Conservation (phyloP, 345 rosid genomes). For the Rubroshorea leprosula region DNA sequence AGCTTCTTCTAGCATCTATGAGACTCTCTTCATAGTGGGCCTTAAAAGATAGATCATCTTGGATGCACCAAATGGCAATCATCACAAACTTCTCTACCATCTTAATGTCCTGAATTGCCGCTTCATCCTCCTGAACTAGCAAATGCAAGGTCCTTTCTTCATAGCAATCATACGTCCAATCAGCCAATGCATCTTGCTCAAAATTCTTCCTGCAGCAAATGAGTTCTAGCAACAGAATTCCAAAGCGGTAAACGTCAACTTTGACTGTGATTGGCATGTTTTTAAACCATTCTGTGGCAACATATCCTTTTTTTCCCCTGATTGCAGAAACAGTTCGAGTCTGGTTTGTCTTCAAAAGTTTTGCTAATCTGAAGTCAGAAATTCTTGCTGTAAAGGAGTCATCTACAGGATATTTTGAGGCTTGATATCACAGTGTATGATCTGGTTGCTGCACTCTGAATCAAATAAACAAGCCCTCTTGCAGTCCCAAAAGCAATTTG, state of each 20-base stretch:
- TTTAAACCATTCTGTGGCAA: conserved; percentile 9
- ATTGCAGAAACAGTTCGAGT: not conserved
- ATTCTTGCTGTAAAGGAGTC: conserved; percentile 13
- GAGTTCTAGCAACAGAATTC: conserved; percentile 34
- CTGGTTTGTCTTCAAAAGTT: conserved; percentile 4
- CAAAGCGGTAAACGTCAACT: conserved; percentile 42
- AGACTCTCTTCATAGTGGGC: conserved; percentile 34
- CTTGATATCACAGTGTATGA: conserved; percentile 24
- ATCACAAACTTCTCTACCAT: conserved; percentile 20
- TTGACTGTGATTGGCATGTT: conserved; percentile 34
- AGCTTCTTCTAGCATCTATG: conserved; percentile 40
- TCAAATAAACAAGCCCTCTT: conserved; percentile 17
- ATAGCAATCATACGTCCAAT: conserved; percentile 32
- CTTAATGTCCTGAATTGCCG: conserved; percentile 12
- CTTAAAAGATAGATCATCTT: conserved; percentile 32
- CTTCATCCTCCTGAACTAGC: conserved; percentile 23
- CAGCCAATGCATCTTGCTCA: conserved; percentile 13
- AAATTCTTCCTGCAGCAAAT: conserved; percentile 32
- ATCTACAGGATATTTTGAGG: conserved; percentile 17
- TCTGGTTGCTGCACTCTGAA: conserved; percentile 18
- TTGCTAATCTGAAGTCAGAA: conserved; percentile 16
- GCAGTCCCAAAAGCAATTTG: conserved; percentile 10
- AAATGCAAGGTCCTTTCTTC: conserved; percentile 23
- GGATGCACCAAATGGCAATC: conserved; percentile 43
- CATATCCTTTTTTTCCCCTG: conserved; percentile 4